Evolutionary conservation across 805 yeast genomes (phyloP).

Genomic region (Starmerella geochares): DNA sequence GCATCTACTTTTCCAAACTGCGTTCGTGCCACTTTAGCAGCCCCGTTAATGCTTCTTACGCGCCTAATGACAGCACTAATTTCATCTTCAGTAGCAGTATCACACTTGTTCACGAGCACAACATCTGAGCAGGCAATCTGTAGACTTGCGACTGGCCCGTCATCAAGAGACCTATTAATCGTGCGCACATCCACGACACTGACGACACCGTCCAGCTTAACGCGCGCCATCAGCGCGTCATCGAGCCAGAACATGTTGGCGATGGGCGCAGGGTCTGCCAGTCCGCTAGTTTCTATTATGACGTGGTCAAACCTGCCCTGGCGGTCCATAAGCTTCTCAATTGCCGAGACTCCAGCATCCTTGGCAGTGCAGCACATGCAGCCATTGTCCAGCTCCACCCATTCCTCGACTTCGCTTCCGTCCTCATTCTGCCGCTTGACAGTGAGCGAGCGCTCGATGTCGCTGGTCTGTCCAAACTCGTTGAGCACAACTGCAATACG

Average conservation of each 20-base stretch:
- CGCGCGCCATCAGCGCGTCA: slow-evolving; percentile 71
- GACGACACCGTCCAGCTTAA: slow-evolving; percentile 82
- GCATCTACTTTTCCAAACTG: slow-evolving; percentile 67
- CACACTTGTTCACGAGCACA: slow-evolving; percentile 69
- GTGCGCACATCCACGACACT: slow-evolving; percentile 68
- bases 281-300: slow-evolving; percentile 86
- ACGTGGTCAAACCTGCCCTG: slow-evolving; percentile 76
- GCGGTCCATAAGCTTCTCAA: slow-evolving; percentile 62
- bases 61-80: slow-evolving; percentile 33
- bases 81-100: slow-evolving; percentile 34
- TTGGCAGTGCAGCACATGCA: slow-evolving; percentile 94
- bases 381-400: slow-evolving; percentile 95
- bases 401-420: slow-evolving; percentile 62
- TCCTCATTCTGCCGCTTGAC: slow-evolving; percentile 34
- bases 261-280: slow-evolving; percentile 96
- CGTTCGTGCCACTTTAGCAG: slow-evolving; percentile 59
- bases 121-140: slow-evolving; percentile 88
- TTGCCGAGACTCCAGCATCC: slow-evolving; percentile 89
- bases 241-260: slow-evolving; percentile 98
- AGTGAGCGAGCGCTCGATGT: slow-evolving; percentile 77
- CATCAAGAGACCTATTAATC: slow-evolving; percentile 56
- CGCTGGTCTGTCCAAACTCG: slow-evolving; percentile 80
- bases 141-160: slow-evolving; percentile 63
- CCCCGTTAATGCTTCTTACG: slow-evolving; percentile 49
- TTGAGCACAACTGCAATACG: slow-evolving; percentile 82